These are phyloP conservation scores for Arachis stenosperma DNA, from an alignment of 306 rosid genomes.

Conservation along the genomic window DNA sequence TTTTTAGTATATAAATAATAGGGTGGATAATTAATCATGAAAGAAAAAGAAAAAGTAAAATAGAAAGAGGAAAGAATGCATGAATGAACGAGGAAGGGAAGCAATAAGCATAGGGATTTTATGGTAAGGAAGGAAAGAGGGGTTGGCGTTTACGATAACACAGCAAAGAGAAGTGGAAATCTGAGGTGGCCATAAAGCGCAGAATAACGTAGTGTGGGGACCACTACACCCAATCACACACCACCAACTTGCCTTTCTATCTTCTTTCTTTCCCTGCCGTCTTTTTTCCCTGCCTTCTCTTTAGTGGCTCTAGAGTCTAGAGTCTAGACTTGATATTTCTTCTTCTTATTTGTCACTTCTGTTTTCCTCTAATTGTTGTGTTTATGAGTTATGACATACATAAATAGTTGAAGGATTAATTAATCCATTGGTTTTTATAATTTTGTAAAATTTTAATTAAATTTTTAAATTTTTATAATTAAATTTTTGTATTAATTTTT, in stretches of 20 bases:
- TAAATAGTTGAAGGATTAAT: not conserved
- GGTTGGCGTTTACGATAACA: constrained; percentile 23
- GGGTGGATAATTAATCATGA: too few species aligned
- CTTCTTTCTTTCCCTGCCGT: not conserved
- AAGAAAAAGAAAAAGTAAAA: not conserved
- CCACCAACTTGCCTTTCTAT: not conserved
- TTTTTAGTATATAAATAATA: too few species aligned
- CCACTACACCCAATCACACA: constrained; percentile 28
- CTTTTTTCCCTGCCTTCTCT: not conserved
- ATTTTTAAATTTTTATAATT: too few species aligned
- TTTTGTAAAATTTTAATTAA: too few species aligned
- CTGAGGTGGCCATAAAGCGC: constrained; percentile 64
- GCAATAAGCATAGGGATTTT: too few species aligned
- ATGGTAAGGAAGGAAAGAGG: not conserved
- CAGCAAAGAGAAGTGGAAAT: constrained; percentile 15
- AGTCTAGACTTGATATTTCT: not conserved
- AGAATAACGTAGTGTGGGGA: constrained; percentile 41
- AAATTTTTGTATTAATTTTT: too few species aligned
- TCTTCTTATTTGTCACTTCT: not conserved
- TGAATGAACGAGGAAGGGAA: not conserved
- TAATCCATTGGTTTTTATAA: too few species aligned
- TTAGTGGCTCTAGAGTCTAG: constrained; percentile 11
- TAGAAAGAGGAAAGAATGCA: not conserved
- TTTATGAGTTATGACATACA: too few species aligned
- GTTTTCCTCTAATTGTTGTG: not conserved